phyloP scores from a whole-genome alignment of 371 early-diverging fungal species.

The Apophysomyces variabilis region DNA sequence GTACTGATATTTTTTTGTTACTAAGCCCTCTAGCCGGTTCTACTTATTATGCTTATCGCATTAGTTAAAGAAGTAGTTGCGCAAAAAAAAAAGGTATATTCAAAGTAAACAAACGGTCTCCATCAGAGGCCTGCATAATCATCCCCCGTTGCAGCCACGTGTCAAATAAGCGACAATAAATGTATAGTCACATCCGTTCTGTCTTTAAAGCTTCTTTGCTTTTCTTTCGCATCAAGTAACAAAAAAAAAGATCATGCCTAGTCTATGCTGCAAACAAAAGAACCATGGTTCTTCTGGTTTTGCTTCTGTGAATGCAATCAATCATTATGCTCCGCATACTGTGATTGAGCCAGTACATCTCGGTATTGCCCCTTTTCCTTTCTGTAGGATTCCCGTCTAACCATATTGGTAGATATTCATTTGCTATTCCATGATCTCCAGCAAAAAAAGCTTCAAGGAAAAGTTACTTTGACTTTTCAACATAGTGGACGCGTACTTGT shows the following conservation, averaged over 20 bases:
- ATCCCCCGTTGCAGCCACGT: too few relatives aligned
- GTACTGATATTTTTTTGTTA: too few relatives aligned
- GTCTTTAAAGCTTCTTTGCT: slow-evolving; percentile 5
- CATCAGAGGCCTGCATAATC: too few relatives aligned
- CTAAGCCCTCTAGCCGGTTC: too few relatives aligned
- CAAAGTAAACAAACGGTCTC: too few relatives aligned
- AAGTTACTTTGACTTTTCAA: slow-evolving; percentile 38
- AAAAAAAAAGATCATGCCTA: slow-evolving; percentile 12
- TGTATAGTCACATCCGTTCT: background rate
- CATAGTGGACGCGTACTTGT: slow-evolving; percentile 24
- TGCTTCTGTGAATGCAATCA: slow-evolving; percentile 28
- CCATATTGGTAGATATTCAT: slow-evolving; percentile 34
- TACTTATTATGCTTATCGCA: too few relatives aligned
- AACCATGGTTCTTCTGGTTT: slow-evolving; percentile 15
- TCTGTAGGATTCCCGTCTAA: background rate
- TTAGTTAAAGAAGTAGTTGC: too few relatives aligned
- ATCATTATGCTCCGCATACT: slow-evolving; percentile 48
- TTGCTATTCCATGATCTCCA: slow-evolving; percentile 36
- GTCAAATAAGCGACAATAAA: background rate
- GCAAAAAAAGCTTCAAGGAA: slow-evolving; percentile 19
- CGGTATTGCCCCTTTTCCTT: slow-evolving; percentile 21
- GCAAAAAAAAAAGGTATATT: too few relatives aligned
- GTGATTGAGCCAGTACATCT: slow-evolving; percentile 48
- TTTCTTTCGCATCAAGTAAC: background rate
- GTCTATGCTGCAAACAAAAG: slow-evolving; percentile 15